These are phyloP conservation scores for Botrytis galanthina DNA, from an alignment of 2,329 filamentous ascomycete genomes.

Conservation along the genomic window DNA sequence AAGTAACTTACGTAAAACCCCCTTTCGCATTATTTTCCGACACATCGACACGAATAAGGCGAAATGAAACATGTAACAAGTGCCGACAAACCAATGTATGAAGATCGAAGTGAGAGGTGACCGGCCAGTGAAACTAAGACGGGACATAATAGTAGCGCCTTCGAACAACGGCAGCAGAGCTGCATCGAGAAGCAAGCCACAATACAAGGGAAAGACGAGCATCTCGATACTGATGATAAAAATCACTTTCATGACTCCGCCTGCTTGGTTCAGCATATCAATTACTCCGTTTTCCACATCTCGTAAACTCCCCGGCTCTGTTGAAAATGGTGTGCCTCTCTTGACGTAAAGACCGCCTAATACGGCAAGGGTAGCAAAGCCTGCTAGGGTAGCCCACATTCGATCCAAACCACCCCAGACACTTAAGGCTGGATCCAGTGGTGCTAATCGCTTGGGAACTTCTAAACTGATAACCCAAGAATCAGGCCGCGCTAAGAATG, in stretches of 20 bases:
- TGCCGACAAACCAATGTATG: constrained; percentile 98
- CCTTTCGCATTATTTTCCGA: constrained; percentile 92
- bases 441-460: constrained; percentile 41
- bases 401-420: constrained; percentile 66
- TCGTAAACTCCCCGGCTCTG: constrained; percentile 49
- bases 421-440: constrained; percentile 56
- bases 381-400: constrained; percentile 71
- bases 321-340: constrained; percentile 66
- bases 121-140: constrained; percentile 72
- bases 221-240: constrained; percentile 99
- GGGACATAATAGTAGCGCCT: constrained; percentile 70
- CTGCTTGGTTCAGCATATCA: constrained; percentile 85
- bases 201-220: constrained; percentile 95
- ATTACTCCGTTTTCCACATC: constrained; percentile 75
- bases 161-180: constrained; percentile 89
- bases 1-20: constrained; percentile 74
- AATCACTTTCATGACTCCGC: constrained; percentile 96
- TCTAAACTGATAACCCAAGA: constrained; percentile 60
- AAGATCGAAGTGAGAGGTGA: constrained; percentile 90
- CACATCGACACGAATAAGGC: constrained; percentile 99
- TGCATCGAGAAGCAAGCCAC: constrained; percentile 83
- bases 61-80: constrained; percentile 99
- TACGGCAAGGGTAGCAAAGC: constrained; percentile 75
- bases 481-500: constrained; percentile 46
- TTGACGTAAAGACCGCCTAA: constrained; percentile 77